Evolutionary conservation across 2,329 filamentous ascomycete genomes (phyloP).

Genomic region (Sarocladium kiliense): DNA sequence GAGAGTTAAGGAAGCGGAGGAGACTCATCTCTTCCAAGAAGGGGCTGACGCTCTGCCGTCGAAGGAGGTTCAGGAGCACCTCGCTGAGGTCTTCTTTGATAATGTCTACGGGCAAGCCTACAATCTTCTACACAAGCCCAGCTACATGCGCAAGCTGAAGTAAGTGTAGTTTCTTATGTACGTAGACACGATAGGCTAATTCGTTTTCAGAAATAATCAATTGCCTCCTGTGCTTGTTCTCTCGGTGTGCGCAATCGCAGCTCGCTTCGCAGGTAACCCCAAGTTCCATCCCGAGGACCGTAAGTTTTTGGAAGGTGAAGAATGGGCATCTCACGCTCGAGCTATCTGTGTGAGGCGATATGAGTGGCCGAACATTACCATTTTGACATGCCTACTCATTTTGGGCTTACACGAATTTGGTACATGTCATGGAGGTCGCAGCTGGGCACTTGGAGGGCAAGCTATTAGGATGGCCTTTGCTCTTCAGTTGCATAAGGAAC

Average conservation of each 20-base stretch:
- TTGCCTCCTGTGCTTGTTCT: slow-evolving; percentile 86
- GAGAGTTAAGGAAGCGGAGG: slow-evolving; percentile 61
- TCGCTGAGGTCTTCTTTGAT: slow-evolving; percentile 93
- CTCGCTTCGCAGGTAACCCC: slow-evolving; percentile 87
- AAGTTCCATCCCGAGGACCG: slow-evolving; percentile 69
- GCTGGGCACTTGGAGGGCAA: slow-evolving; percentile 93
- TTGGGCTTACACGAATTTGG: slow-evolving; percentile 93
- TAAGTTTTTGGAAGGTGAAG: slow-evolving; percentile 77
- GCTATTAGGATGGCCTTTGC: slow-evolving; percentile 97
- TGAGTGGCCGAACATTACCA: slow-evolving; percentile 94
- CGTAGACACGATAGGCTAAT: not conserved
- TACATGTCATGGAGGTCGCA: slow-evolving; percentile 90
- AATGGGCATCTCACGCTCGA: slow-evolving; percentile 83
- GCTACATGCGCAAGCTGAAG: slow-evolving; percentile 85
- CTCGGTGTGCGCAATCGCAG: slow-evolving; percentile 93
- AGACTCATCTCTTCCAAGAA: slow-evolving; percentile 73
- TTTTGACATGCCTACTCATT: slow-evolving; percentile 83
- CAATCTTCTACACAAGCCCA: slow-evolving; percentile 90
- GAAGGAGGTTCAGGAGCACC: slow-evolving; percentile 84
- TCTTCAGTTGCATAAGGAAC: slow-evolving; percentile 84
- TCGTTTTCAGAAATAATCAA: slow-evolving; percentile 35
- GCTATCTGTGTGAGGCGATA: slow-evolving; percentile 84
- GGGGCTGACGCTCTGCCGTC: slow-evolving; percentile 78
- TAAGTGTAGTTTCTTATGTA: slow-evolving; percentile 31
- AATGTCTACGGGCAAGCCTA: slow-evolving; percentile 95